Conservation (phyloP, 2,329 filamentous ascomycete species). For the Calonectria naviculata region DNA sequence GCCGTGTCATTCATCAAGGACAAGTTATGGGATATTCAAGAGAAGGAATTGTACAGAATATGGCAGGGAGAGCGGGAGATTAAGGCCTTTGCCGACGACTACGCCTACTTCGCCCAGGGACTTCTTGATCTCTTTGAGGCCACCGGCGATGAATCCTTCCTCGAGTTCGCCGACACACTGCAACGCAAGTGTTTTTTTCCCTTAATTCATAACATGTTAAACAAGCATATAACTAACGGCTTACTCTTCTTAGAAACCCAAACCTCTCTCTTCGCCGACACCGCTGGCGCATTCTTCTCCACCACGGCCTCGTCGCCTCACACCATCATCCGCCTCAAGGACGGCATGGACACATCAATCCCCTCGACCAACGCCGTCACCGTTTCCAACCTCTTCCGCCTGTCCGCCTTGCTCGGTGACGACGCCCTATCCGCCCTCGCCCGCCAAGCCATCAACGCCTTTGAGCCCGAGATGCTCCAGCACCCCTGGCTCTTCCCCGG, state of each 20-base stretch:
- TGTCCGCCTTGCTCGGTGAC: slow-evolving; percentile 77
- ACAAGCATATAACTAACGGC: neutral
- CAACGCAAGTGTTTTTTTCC: slow-evolving; percentile 69
- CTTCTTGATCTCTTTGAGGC: slow-evolving; percentile 86
- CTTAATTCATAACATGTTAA: neutral
- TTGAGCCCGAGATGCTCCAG: slow-evolving; percentile 91
- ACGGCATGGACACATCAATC: slow-evolving; percentile 92
- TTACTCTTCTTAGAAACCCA: slow-evolving; percentile 68
- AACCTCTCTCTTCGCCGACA: slow-evolving; percentile 82
- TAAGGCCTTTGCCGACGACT: slow-evolving; percentile 90
- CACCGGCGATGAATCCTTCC: slow-evolving; percentile 79
- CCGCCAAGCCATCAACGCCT: slow-evolving; percentile 81
- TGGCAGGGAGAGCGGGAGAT: slow-evolving; percentile 75
- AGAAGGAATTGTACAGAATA: slow-evolving; percentile 76
- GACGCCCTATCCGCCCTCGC: slow-evolving; percentile 73
- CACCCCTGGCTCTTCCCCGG: slow-evolving; percentile 93
- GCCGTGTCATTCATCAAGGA: slow-evolving; percentile 79
- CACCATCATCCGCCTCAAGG: slow-evolving; percentile 88
- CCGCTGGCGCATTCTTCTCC: slow-evolving; percentile 77
- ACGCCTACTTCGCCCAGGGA: slow-evolving; percentile 87
- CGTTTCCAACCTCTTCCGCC: slow-evolving; percentile 87
- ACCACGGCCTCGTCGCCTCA: slow-evolving; percentile 72
- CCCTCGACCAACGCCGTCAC: slow-evolving; percentile 91
- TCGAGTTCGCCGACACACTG: slow-evolving; percentile 84
- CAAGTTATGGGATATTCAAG: slow-evolving; percentile 76